phyloP scores from a whole-genome alignment of 2,329 filamentous ascomycete species.

The Apiospora malaysiana region DNA sequence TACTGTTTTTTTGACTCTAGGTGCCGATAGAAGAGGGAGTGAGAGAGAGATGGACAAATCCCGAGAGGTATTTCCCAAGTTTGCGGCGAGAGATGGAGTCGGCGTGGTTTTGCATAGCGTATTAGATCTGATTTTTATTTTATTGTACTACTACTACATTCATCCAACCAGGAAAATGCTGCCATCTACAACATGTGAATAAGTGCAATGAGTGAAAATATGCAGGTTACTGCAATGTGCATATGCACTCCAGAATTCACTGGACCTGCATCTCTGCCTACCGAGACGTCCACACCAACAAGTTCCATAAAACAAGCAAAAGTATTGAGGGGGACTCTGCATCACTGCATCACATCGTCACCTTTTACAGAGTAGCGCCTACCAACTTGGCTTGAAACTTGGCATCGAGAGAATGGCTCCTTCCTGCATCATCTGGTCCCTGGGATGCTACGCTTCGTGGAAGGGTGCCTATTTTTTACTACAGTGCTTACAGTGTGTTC shows the following conservation, averaged over 20 bases:
- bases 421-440: background rate
- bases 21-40: background rate
- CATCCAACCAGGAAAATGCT: background rate
- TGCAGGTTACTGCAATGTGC: background rate
- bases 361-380: background rate
- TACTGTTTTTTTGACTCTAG: background rate
- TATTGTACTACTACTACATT: background rate
- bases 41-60: conserved; percentile 6
- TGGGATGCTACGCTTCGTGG: background rate
- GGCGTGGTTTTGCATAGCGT: conserved; percentile 13
- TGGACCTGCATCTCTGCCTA: background rate
- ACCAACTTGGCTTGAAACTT: background rate
- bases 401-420: background rate
- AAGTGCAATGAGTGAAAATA: background rate
- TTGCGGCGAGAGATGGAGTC: background rate
- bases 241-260: background rate
- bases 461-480: no score
- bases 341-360: background rate
- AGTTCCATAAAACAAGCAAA: conserved; percentile 5
- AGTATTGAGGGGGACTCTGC: background rate
- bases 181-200: background rate
- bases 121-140: background rate
- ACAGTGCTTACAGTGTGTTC: background rate
- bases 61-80: background rate
- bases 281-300: background rate